Base-by-base conservation (phyloP, 2,329 filamentous ascomycete genomes). In the Aspergillus terreus region DNA sequence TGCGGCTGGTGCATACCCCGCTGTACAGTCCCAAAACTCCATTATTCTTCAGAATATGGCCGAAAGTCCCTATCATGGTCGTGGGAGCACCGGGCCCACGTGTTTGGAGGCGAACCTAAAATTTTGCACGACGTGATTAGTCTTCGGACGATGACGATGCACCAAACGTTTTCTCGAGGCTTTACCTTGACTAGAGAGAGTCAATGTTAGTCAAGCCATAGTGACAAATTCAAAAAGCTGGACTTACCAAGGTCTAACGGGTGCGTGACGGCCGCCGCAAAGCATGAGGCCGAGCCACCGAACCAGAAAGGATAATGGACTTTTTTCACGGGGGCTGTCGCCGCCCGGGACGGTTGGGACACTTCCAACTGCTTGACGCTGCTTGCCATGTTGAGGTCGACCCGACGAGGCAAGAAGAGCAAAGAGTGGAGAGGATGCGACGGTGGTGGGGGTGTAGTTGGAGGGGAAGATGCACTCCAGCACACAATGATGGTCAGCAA, bases 231-330 rank as follows among this genome's bases (percentile, higher is more conserved):
- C 35, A 38, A 44, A 19, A 46, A 33, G 45, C 30, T 23, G 9
- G 54, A 77, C 86, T 71, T 81, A 95, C 90, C 83, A 58, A 96
- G 79, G 81, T 96, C 92, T 67, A 97, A 78, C 46, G 92, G 92
- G 79, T 97, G 92, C 27, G 92, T 97, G 45, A 96, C 88, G 61
- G 85, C 86, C 42, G 92, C 92, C 35, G 92, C 92, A 78, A 94
- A 86, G 69, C 90, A 95, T 67, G 89, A 94, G 46, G 92, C 91
- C 69, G 90, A 96, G 50, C 94, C 94, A 58, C 94, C 94, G 71
- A 99, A 97, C 94, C 92, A 97, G 73, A 92, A 92, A 9, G 88
- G 88, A 74, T 92, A 92, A 63, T 75, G 75, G 46, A 77, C 63
- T 61, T 71, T 68, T 56, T 66, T 66, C 48, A 60, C 56, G 49